Evolutionary conservation across 1,284 basidiomycete species (phyloP).

Genomic region (Cystobasidiaceae sp.): DNA sequence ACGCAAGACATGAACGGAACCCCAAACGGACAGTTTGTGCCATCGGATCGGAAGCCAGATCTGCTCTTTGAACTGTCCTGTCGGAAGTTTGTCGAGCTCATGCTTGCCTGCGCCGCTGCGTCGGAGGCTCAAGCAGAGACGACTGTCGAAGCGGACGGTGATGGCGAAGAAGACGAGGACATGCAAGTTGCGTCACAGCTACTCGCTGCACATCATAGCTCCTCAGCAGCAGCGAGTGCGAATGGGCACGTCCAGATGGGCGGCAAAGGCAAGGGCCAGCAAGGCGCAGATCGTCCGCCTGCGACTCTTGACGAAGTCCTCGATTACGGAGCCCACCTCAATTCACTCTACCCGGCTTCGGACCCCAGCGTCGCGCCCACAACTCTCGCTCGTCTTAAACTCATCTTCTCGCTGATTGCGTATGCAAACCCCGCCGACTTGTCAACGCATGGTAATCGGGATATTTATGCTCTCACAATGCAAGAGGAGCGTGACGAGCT

Average conservation of each 20-base stretch:
- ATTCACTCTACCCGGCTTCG: slow-evolving; percentile 35
- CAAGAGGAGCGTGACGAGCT: slow-evolving; percentile 55
- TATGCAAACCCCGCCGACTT: slow-evolving; percentile 62
- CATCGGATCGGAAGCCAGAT: no score
- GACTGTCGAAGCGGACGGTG: slow-evolving; percentile 49
- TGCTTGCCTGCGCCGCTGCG: slow-evolving; percentile 49
- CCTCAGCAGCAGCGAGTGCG: not conserved
- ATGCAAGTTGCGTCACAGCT: slow-evolving; percentile 21
- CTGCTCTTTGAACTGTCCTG: slow-evolving; percentile 65
- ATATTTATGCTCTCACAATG: slow-evolving; percentile 61
- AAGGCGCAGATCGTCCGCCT: not conserved
- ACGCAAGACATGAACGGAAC: no score
- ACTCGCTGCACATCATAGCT: not conserved
- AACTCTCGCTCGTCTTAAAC: slow-evolving; percentile 51
- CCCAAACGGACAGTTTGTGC: no score
- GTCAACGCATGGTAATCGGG: slow-evolving; percentile 53
- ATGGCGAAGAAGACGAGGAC: slow-evolving; percentile 40
- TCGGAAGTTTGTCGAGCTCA: slow-evolving; percentile 72
- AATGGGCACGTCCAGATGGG: not conserved
- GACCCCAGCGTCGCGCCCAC: slow-evolving; percentile 46
- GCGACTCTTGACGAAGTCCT: slow-evolving; percentile 15
- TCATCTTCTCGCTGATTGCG: slow-evolving; percentile 69
- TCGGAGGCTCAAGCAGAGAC: not conserved
- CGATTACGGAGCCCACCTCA: slow-evolving; percentile 31
- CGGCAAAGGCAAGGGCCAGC: not conserved